Conservation (phyloP, 257 asterid genomes). For the Vinca minor region DNA sequence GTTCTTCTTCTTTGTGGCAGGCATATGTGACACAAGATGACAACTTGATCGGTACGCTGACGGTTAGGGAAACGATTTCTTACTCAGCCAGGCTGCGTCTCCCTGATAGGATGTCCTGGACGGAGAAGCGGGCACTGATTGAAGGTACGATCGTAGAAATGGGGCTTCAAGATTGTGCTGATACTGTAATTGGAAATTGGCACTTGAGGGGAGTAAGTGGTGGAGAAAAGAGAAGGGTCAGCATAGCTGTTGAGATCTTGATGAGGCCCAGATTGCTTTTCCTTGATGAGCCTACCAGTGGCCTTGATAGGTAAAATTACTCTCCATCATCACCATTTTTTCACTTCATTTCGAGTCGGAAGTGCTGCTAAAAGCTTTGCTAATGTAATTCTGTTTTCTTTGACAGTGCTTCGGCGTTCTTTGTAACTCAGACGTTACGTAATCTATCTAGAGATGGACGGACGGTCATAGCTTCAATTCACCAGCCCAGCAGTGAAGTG, state of each 20-base stretch:
- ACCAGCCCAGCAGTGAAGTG: slow-evolving; percentile 98
- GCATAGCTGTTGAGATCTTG: slow-evolving; percentile 84
- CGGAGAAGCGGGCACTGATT: slow-evolving; percentile 61
- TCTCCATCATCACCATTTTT: too few species aligned
- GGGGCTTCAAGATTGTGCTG: slow-evolving; percentile 98
- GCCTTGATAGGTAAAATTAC: slow-evolving; percentile 98
- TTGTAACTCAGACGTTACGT: slow-evolving; percentile 84
- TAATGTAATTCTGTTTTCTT: neutral
- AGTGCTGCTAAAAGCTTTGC: neutral
- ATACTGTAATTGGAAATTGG: slow-evolving; percentile 95
- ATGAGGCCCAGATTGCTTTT: slow-evolving; percentile 92
- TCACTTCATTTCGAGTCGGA: too few species aligned
- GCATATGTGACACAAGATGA: slow-evolving; percentile 98
- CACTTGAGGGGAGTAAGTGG: slow-evolving; percentile 93
- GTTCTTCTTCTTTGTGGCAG: slow-evolving; percentile 25
- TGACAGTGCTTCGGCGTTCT: slow-evolving; percentile 92
- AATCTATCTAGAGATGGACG: slow-evolving; percentile 84
- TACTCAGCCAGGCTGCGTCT: slow-evolving; percentile 79
- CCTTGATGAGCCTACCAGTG: slow-evolving; percentile 96
- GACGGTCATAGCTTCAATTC: slow-evolving; percentile 91
- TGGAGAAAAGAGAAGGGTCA: slow-evolving; percentile 87
- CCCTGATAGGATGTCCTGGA: slow-evolving; percentile 75
- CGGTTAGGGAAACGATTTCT: slow-evolving; percentile 78
- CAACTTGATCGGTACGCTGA: slow-evolving; percentile 84
- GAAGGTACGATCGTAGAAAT: slow-evolving; percentile 89